Evolutionary conservation across 169 alveolate species (phyloP).

Genomic region (Theileria luwenshuni): DNA sequence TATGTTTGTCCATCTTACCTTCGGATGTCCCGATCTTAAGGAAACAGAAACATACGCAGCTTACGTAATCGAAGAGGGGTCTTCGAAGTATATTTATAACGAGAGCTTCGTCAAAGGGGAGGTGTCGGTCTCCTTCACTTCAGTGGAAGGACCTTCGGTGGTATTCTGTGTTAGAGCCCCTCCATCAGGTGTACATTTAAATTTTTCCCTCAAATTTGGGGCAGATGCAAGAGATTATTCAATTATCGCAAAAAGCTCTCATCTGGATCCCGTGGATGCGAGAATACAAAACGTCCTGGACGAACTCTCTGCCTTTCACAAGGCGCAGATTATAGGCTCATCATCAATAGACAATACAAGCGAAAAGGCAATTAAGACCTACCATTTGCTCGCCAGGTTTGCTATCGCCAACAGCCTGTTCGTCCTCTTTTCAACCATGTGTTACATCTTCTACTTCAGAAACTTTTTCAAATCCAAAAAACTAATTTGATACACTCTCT

Average conservation of each 20-base stretch:
- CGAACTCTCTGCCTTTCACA: conserved; percentile 66
- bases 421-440: conserved; percentile 48
- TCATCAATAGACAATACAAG: conserved; percentile 62
- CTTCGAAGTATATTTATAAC: conserved; percentile 39
- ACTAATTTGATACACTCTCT: conserved; percentile 36
- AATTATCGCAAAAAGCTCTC: conserved; percentile 66
- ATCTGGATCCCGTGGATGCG: conserved; percentile 65
- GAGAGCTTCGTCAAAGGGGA: conserved; percentile 27
- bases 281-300: conserved; percentile 64
- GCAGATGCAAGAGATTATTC: conserved; percentile 71
- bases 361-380: conserved; percentile 59
- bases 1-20: conserved; percentile 62
- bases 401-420: conserved; percentile 64
- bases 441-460: conserved; percentile 57
- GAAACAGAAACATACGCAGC: conserved; percentile 21
- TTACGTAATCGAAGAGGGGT: conserved; percentile 57
- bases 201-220: conserved; percentile 49
- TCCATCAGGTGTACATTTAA: conserved; percentile 23
- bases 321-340: conserved; percentile 64
- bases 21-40: conserved; percentile 18
- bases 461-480: conserved; percentile 66
- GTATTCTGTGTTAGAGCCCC: conserved; percentile 52
- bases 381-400: conserved; percentile 48
- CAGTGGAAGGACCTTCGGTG: conserved; percentile 55
- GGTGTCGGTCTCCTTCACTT: conserved; percentile 54